Evolutionary conservation across 148 eudicot species (phyloP).

Genomic region (Vaccinium macrocarpon): DNA sequence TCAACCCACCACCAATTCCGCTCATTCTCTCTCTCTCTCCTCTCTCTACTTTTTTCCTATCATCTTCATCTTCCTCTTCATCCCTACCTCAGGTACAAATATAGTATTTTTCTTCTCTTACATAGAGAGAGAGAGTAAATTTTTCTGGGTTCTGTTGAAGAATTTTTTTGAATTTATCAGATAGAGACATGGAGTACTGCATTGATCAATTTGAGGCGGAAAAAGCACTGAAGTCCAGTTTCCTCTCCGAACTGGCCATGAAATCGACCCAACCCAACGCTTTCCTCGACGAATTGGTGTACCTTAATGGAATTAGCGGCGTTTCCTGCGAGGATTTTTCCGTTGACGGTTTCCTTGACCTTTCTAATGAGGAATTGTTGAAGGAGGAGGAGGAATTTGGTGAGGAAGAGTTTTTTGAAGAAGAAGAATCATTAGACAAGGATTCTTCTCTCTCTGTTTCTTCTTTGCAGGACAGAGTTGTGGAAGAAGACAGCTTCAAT

Average conservation of each 20-base stretch:
- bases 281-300: conserved; percentile 39
- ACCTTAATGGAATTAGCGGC: conserved; percentile 27
- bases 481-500: conserved; percentile 32
- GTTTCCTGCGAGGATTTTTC: conserved; percentile 57
- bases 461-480: conserved; percentile 32
- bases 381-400: conserved; percentile 5
- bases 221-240: conserved; percentile 74
- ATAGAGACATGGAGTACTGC: conserved; percentile 38
- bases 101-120: not conserved
- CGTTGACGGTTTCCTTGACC: conserved; percentile 71
- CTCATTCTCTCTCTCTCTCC: conserved; percentile 51
- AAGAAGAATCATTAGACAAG: conserved; percentile 40
- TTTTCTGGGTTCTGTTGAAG: not conserved
- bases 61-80: not conserved
- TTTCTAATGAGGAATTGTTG: conserved; percentile 48
- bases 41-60: conserved; percentile 2
- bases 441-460: conserved; percentile 41
- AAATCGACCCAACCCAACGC: conserved; percentile 35
- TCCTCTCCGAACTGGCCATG: conserved; percentile 41
- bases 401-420: conserved; percentile 9
- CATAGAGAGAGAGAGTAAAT: not conserved
- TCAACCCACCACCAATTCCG: conserved; percentile 62
- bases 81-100: conserved; percentile 13
- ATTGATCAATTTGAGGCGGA: conserved; percentile 27
- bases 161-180: not conserved